Percentiles rank a stretch among this genome's conserved stretches.
Evolutionary conservation across 2,329 filamentous ascomycete species (phyloP).

Genomic region (Talaromyces sp.): DNA sequence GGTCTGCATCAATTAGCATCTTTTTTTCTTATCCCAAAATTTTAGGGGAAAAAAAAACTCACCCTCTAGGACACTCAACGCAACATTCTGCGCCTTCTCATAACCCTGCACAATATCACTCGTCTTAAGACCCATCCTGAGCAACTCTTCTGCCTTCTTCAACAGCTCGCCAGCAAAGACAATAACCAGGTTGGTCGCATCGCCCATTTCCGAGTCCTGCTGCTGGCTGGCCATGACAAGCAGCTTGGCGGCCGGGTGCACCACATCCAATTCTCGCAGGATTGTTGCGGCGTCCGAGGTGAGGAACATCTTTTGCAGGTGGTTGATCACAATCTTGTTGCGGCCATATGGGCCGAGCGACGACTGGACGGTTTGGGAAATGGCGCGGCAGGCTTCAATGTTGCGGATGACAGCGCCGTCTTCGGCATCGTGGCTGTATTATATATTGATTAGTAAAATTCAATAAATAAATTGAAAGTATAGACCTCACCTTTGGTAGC

Average conservation of each 20-base stretch:
- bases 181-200: constrained; percentile 96
- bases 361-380: constrained; percentile 92
- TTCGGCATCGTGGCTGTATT: constrained; percentile 86
- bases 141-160: constrained; percentile 92
- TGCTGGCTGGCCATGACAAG: constrained; percentile 98
- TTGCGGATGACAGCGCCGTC: constrained; percentile 98
- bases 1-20: constrained; percentile 45
- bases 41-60: constrained; percentile 16
- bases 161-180: constrained; percentile 90
- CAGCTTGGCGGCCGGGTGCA: constrained; percentile 95
- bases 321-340: constrained; percentile 99
- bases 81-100: constrained; percentile 87
- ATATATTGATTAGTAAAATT: not conserved
- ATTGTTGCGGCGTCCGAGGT: constrained; percentile 98
- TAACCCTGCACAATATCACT: constrained; percentile 95
- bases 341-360: constrained; percentile 95
- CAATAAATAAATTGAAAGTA: not conserved
- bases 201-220: constrained; percentile 98
- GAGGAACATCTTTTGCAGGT: constrained; percentile 98
- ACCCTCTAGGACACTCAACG: constrained; percentile 77
- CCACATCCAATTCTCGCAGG: constrained; percentile 92
- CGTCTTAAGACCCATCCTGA: constrained; percentile 97
- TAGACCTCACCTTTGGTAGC: constrained; percentile 77
- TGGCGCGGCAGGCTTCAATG: constrained; percentile 96
- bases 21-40: not conserved